phyloP scores from a whole-genome alignment of 2,329 filamentous ascomycete species.

The Elsinoe perseae region DNA sequence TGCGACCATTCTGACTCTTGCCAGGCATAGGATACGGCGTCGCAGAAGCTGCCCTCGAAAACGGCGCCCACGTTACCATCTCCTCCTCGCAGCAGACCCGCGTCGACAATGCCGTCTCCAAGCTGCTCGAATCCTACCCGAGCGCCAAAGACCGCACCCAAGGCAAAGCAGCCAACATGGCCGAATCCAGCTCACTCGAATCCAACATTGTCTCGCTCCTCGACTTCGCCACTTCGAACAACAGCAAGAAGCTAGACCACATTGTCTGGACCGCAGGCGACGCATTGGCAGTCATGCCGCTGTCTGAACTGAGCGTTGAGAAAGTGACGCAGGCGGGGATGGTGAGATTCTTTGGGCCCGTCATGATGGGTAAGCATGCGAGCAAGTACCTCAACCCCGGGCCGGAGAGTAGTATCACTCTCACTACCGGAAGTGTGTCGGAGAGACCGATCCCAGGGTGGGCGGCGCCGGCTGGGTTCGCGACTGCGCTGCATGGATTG shows the following conservation, averaged over 20 bases:
- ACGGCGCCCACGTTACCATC: slow-evolving; percentile 51
- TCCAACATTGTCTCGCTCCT: slow-evolving; percentile 42
- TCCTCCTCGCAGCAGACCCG: slow-evolving; percentile 50
- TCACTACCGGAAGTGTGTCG: slow-evolving; percentile 49
- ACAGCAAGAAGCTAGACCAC: slow-evolving; percentile 43
- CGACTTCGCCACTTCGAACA: slow-evolving; percentile 27
- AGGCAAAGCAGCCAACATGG: slow-evolving; percentile 44
- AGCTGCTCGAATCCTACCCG: slow-evolving; percentile 40
- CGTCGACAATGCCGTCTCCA: slow-evolving; percentile 40
- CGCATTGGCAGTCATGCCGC: slow-evolving; percentile 32
- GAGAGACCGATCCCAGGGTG: slow-evolving; percentile 47
- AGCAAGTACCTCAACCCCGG: slow-evolving; percentile 38
- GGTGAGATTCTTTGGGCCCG: slow-evolving; percentile 45
- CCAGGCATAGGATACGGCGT: slow-evolving; percentile 56
- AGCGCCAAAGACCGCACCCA: slow-evolving; percentile 33
- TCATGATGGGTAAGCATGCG: slow-evolving; percentile 47
- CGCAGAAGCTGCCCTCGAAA: slow-evolving; percentile 50
- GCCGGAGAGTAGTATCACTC: slow-evolving; percentile 43
- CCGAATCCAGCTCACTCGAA: slow-evolving; percentile 40
- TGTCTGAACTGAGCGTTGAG: slow-evolving; percentile 38
- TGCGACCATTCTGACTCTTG: neutral
- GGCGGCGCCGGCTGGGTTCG: slow-evolving; percentile 43
- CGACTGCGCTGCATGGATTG: slow-evolving; percentile 47
- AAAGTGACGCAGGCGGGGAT: slow-evolving; percentile 38
- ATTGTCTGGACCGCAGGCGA: slow-evolving; percentile 52